Percentiles rank a stretch among this genome's conserved stretches.
These are phyloP conservation scores for Abelmoschus esculentus DNA, from an alignment of 345 rosid genomes.

Conservation along the genomic window DNA sequence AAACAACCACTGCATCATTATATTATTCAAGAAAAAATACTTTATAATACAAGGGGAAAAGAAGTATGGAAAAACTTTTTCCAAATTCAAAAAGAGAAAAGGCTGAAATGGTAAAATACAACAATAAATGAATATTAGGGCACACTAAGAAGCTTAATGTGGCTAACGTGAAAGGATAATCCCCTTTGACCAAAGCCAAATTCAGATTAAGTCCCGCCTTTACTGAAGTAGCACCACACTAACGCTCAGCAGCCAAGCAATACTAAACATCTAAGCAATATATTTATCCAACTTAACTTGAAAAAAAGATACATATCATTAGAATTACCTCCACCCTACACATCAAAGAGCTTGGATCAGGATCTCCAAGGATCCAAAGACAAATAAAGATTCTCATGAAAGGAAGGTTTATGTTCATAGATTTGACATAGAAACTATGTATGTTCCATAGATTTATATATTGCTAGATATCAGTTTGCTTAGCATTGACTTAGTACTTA, in stretches of 20 bases:
- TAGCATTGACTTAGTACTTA: not conserved
- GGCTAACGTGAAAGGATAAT: too few species aligned
- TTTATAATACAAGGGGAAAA: not conserved
- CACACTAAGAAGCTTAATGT: too few species aligned
- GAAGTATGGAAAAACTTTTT: not conserved
- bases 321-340: not conserved
- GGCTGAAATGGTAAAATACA: not conserved
- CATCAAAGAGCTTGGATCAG: not conserved
- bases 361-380: slow-evolving; percentile 4
- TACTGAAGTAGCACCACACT: not conserved
- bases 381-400: not conserved
- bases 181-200: not conserved
- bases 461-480: not conserved
- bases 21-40: not conserved
- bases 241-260: not conserved
- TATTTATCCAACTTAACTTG: not conserved
- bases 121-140: too few species aligned
- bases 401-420: not conserved
- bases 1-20: not conserved
- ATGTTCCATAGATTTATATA: not conserved
- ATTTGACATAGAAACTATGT: not conserved
- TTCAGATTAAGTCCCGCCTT: not conserved
- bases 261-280: not conserved
- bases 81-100: not conserved
- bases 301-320: not conserved